A percentile compares a stretch with the other conserved stretches of the same genome.
These are phyloP conservation scores for Lasiodiplodia sp. DNA, from an alignment of 2,329 filamentous ascomycete species.

Conservation along the genomic window DNA sequence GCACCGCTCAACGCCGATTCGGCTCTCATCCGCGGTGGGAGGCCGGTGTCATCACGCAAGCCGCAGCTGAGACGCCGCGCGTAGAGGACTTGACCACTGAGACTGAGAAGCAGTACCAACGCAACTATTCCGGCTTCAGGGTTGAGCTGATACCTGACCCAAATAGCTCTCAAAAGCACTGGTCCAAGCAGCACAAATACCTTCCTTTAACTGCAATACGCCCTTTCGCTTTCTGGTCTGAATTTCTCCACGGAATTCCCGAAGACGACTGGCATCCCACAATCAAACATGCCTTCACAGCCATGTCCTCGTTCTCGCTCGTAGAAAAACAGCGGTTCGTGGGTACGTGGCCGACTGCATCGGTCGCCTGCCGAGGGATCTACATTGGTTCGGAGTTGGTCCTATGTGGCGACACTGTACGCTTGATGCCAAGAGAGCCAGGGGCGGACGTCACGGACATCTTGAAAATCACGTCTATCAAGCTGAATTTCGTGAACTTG, in stretches of 20 bases:
- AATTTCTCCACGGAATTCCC: constrained; percentile 53
- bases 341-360: constrained; percentile 62
- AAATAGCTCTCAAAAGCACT: constrained; percentile 57
- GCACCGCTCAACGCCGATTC: constrained; percentile 35
- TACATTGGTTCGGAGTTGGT: constrained; percentile 66
- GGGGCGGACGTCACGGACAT: constrained; percentile 56
- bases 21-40: constrained; percentile 60
- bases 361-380: constrained; percentile 61
- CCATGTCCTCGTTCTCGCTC: constrained; percentile 61
- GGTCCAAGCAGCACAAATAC: constrained; percentile 63
- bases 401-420: constrained; percentile 61
- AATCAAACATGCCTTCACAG: constrained; percentile 60
- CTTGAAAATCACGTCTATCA: constrained; percentile 61
- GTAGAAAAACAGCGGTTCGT: constrained; percentile 61
- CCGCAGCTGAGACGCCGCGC: constrained; percentile 51
- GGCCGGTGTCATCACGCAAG: constrained; percentile 63
- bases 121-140: constrained; percentile 63
- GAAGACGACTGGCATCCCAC: constrained; percentile 59
- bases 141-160: constrained; percentile 64
- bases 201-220: constrained; percentile 61
- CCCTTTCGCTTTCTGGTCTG: constrained; percentile 62
- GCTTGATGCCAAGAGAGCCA: constrained; percentile 48
- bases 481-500: constrained; percentile 58
- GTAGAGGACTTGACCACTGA: constrained; percentile 57
- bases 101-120: constrained; percentile 48